Evolutionary conservation across 352 stramenopile genomes (phyloP), one percentile per base, ranked within the genome.

Genomic region (Pythium pyrilobum): DNA sequence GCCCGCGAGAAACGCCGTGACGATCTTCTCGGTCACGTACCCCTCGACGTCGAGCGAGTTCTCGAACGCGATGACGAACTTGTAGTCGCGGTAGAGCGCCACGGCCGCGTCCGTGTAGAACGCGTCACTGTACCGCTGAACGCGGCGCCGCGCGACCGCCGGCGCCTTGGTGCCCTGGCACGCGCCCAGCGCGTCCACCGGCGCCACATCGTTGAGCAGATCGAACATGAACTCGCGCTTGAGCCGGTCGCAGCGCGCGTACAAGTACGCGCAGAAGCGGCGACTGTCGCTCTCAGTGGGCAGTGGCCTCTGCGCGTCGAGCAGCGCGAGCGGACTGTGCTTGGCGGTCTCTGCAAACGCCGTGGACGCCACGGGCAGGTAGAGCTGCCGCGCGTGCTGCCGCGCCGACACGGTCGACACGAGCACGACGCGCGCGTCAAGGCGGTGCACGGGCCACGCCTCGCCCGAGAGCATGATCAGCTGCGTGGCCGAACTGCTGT

Each of bases 51-150:
- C 32, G 4, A 57, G 42, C 6, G 55, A 56, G 53, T 87, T 85
- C 43, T 91, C 73, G 20, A 89, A 91, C n/a, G 75, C 73, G 50
- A 91, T 71, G 7, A 81, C 75, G 28, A 90, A 88, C 33, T 73
- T 75, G 64, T 81, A 87, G 16, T 45, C 6, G 12, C 53, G n/a
- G 61, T 43, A 45, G 29, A 31, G 11, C 0, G 23, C 8, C 27
- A 57, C 37, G 13, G 27, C 29, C 1, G 37, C 25, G 20, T 63
- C 47, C 9, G 29, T 47, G 33, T 58, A 58, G 24, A 58, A 50
- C n/a, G 43, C 5, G 6, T 13, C 21, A 3, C 49, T 42, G 20
- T 36, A 50, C n/a, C 28, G 31, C 0, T 4, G 4, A 7, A 2
- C 2, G 9, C 16, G 25, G 57, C 45, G 13, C 1, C 5, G 11